Base-by-base conservation (phyloP, 2,329 filamentous ascomycete genomes). In the Sclerotinia sclerotiorum region DNA sequence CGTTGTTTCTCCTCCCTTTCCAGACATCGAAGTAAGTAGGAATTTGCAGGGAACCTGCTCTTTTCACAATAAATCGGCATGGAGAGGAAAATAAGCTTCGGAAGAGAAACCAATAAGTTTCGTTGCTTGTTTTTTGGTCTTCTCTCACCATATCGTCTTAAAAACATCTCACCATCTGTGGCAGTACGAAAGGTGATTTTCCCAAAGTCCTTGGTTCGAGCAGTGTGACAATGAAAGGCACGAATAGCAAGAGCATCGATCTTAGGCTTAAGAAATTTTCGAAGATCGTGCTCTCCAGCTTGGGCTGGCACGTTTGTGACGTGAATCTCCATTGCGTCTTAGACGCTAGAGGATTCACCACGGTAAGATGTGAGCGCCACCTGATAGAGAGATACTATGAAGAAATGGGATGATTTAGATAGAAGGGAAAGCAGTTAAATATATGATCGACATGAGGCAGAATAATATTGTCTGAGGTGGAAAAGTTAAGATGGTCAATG, bases 241-340 rank as follows among this genome's bases (percentile, higher is more conserved):
- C 77, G 64, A 67, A 85, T 81, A 1, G 75, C 76, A 10, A 83
- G 78, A 1, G 73, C 68, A 7, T 65, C 69, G 8, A 86, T 74
- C 19, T 76, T 74, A 0, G 77, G 75, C 24, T 76, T 74, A 19
- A 86, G 78, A 58, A 79, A 81, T 0, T 78, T 72, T 21, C 76
- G 74, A 15, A 86, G 70, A 52, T 81, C 77, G 39, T 81, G 78
- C 21, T 80, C 76, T 13, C 80, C 84, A 39, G 79, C 74, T 27
- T 80, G 74, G 3, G 72, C 46, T 1, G 82, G 82, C 0, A 85
- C 72, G 61, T 80, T 79, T 17, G 75, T 74, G 13, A 84, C 74
- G 72, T 82, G 80, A 46, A 85, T 77, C 68, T 85, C 82, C 83
- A 85, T 84, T 0, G 27, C 32, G n/a, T 42, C 39, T 42, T 42